These are phyloP conservation scores for Backusella mclennaniae DNA, from an alignment of 192 early-diverging fungal species.

Conservation along the genomic window DNA sequence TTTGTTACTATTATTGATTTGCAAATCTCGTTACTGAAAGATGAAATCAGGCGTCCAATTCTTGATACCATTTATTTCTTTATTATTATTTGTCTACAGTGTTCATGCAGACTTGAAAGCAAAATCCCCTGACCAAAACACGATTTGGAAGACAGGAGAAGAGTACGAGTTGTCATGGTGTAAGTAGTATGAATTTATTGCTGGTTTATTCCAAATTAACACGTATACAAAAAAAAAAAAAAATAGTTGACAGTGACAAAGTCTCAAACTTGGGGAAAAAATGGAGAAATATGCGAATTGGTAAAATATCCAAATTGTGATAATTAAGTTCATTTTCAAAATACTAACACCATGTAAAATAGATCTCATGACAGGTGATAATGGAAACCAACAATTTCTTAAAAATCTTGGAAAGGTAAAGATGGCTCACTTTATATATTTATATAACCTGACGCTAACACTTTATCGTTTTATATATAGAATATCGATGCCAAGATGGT, in stretches of 20 bases:
- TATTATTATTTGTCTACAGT: slow-evolving; percentile 4
- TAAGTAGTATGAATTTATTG: background rate
- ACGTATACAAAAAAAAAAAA: background rate
- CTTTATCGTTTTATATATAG: slow-evolving; percentile 1
- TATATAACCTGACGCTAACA: too few species aligned
- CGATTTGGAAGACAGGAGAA: slow-evolving; percentile 29
- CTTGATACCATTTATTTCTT: background rate
- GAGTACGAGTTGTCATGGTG: slow-evolving; percentile 25
- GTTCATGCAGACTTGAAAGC: slow-evolving; percentile 22
- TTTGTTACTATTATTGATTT: background rate
- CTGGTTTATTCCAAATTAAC: background rate
- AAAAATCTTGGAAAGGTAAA: slow-evolving; percentile 26
- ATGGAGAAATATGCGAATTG: slow-evolving; percentile 30
- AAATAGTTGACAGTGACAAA: slow-evolving; percentile 14
- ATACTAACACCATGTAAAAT: background rate
- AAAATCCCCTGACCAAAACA: slow-evolving; percentile 19
- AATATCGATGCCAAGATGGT: slow-evolving; percentile 18
- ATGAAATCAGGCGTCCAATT: background rate
- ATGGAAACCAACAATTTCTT: slow-evolving; percentile 27
- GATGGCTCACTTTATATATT: too few species aligned
- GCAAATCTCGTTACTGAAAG: background rate
- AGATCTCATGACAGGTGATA: slow-evolving; percentile 46
- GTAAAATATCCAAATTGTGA: slow-evolving; percentile 1
- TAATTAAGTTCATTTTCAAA: background rate
- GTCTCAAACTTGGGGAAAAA: slow-evolving; percentile 2